Conservation (phyloP, 2,329 filamentous ascomycete species). For the Sphaerulina populicola region DNA sequence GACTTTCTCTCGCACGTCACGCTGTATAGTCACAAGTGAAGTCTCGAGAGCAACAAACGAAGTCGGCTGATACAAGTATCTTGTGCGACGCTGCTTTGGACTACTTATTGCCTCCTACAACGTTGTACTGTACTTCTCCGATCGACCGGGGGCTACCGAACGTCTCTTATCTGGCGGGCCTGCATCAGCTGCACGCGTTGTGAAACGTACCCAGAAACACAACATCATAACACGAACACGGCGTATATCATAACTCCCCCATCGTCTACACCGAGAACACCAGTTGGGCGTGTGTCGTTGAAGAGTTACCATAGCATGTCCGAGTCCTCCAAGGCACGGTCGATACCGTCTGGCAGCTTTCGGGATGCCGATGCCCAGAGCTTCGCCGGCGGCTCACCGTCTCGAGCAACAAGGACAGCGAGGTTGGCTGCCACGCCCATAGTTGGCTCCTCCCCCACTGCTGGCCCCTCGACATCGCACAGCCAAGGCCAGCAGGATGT, state of each 20-base stretch:
- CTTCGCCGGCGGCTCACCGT: slow-evolving; percentile 31
- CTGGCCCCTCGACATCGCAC: slow-evolving; percentile 15
- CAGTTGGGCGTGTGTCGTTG: not conserved
- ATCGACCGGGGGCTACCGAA: not conserved
- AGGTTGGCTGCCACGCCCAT: slow-evolving; percentile 27
- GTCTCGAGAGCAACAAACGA: not conserved
- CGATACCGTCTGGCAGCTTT: slow-evolving; percentile 20
- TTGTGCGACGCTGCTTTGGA: not conserved
- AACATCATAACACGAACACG: not conserved
- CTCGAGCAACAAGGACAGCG: slow-evolving; percentile 39
- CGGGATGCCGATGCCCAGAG: slow-evolving; percentile 17
- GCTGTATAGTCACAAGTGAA: not conserved
- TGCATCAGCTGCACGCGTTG: not conserved
- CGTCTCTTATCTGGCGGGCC: not conserved
- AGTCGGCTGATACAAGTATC: not conserved
- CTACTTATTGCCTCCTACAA: too few relatives aligned
- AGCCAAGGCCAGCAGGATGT: slow-evolving; percentile 36
- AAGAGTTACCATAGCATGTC: not conserved
- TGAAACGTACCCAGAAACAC: not conserved
- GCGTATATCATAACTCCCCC: not conserved
- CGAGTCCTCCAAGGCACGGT: slow-evolving; percentile 16
- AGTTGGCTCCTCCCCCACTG: slow-evolving; percentile 19
- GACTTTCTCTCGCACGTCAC: not conserved
- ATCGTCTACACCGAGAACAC: not conserved
- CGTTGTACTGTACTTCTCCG: not conserved